phyloP scores from a whole-genome alignment of 1,284 basidiomycete species.

The Ceratobasidium sp. region DNA sequence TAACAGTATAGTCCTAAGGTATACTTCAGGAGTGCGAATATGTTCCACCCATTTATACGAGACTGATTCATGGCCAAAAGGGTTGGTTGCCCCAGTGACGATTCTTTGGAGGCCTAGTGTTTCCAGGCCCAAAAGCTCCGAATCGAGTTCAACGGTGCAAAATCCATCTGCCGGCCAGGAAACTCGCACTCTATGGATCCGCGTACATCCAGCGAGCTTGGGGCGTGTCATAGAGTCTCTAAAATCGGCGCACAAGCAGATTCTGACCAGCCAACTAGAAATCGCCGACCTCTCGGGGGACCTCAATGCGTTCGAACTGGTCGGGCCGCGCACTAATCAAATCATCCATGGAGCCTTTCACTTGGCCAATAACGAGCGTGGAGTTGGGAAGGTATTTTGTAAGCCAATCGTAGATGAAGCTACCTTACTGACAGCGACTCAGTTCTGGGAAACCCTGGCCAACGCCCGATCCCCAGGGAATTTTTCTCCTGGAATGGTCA shows the following conservation, averaged over 20 bases:
- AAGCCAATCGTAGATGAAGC: not conserved
- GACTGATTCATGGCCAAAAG: constrained; percentile 71
- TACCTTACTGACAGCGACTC: not conserved
- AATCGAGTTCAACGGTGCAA: not conserved
- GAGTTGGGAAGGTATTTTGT: constrained; percentile 68
- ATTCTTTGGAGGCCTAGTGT: constrained; percentile 73
- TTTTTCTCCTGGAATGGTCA: constrained; percentile 75
- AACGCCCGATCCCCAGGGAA: constrained; percentile 71
- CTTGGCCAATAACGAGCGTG: constrained; percentile 60
- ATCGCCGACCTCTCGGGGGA: constrained; percentile 75
- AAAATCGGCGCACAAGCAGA: not conserved
- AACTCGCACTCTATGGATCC: constrained; percentile 72
- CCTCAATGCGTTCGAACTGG: constrained; percentile 84
- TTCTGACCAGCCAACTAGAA: constrained; percentile 58
- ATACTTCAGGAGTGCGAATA: constrained; percentile 64
- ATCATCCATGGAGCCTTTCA: constrained; percentile 78
- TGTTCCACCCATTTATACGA: constrained; percentile 74
- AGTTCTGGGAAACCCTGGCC: constrained; percentile 77
- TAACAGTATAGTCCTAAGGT: constrained; percentile 60
- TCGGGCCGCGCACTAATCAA: constrained; percentile 84
- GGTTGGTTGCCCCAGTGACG: constrained; percentile 74
- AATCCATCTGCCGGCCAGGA: not conserved
- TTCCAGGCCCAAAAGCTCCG: constrained; percentile 34
- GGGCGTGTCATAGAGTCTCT: constrained; percentile 51
- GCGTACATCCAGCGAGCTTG: constrained; percentile 79